Conservation (phyloP, 495 filamentous ascomycete genomes). For the Penicillium longicatenatum region DNA sequence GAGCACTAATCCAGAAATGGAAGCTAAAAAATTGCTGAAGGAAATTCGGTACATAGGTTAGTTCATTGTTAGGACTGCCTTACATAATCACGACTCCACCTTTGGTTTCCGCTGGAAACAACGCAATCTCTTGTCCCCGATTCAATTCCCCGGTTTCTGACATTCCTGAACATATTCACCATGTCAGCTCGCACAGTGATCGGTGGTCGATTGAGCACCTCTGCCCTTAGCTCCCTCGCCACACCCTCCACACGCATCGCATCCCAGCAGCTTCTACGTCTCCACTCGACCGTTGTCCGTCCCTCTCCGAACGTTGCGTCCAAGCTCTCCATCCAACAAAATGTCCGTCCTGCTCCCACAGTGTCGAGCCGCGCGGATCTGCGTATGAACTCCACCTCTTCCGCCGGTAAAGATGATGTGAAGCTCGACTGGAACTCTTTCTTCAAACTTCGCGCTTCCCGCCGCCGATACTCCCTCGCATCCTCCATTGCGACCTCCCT, state of each 20-base stretch:
- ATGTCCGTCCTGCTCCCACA: slow-evolving; percentile 22
- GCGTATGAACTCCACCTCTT: slow-evolving; percentile 35
- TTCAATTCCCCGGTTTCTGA: slow-evolving; percentile 24
- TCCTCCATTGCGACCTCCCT: slow-evolving; percentile 68
- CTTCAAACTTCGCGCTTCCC: slow-evolving; percentile 83
- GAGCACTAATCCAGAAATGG: too few species aligned
- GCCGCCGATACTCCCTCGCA: slow-evolving; percentile 77
- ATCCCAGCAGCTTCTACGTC: slow-evolving; percentile 23
- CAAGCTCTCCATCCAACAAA: slow-evolving; percentile 23
- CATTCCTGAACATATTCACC: slow-evolving; percentile 18
- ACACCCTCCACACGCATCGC: slow-evolving; percentile 11
- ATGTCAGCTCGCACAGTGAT: slow-evolving; percentile 37
- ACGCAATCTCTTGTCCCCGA: slow-evolving; percentile 14
- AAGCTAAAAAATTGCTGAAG: too few species aligned
- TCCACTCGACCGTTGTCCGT: slow-evolving; percentile 21
- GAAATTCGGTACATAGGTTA: too few species aligned
- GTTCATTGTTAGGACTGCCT: not conserved
- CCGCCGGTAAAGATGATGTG: slow-evolving; percentile 28
- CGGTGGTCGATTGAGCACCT: slow-evolving; percentile 26
- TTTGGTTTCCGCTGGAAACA: slow-evolving; percentile 1
- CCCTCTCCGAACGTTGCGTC: slow-evolving; percentile 14
- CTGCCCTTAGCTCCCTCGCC: slow-evolving; percentile 26
- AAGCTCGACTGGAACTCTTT: slow-evolving; percentile 89
- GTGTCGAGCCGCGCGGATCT: slow-evolving; percentile 36
- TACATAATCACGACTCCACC: slow-evolving; percentile 2